Base-by-base conservation (phyloP, 768 basidiomycete genomes). In the Lentinula sp. region DNA sequence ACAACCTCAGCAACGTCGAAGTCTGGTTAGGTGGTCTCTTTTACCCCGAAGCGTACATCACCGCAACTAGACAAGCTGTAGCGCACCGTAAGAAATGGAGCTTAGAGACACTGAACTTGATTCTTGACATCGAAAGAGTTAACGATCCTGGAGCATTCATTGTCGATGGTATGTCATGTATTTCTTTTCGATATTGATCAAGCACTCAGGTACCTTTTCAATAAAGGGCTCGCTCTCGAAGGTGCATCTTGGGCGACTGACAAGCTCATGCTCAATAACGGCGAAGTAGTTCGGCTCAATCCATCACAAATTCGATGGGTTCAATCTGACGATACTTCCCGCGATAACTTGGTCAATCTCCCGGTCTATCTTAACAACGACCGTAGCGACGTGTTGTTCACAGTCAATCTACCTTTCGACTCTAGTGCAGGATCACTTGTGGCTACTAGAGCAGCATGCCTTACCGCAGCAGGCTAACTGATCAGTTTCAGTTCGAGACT, bases 21-120 rank as follows among this genome's bases (percentile, higher is more conserved):
- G 90, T 97, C 49, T 93, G 93, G 91, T 84, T 98, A 13, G 95
- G 96, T 23, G 91, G 93, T 0, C 73, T 99, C 60, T 98, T 98
- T 82, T 95, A 91, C 83, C 97, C 96, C 0, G 93, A 95, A 69
- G 95, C 95, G 3, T 98, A 94, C 70, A 83, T 98, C 67, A 98
- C 96, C 0, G 96, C 96, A 1, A 95, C 94, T 2, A 82, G 96
- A 55, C 96, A 99, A 73, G 86, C 92, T n/a, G 91, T 95, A 4
- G 97, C 96, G 2, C 95, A 98, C 70, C 80, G 87, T 59, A 93
- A 89, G 75, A 86, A 87, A 65, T 93, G 92, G 89, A 95, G 93
- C 72, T 75, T 99, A 64, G 96, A 99, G 73, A 93, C 92, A 7
- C 71, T 98, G 67, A 78, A 84, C 60, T 73, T 98, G 40, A 76